Evolutionary conservation across 345 rosid genomes (phyloP).

Genomic region (Geranium brycei): DNA sequence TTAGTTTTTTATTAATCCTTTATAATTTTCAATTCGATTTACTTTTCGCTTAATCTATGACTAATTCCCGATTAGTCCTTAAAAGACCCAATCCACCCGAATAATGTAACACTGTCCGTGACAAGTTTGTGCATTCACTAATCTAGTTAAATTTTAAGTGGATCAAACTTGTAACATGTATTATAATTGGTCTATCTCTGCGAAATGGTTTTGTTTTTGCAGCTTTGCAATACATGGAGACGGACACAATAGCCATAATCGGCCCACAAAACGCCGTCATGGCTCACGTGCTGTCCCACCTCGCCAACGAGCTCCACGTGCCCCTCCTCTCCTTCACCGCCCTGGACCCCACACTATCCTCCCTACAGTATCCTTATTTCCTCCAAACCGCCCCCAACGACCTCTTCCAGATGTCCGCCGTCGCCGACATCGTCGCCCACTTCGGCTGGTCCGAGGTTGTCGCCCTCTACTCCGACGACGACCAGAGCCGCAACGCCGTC

Average conservation of each 20-base stretch:
- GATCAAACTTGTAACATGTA: too few species aligned
- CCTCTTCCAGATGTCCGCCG: constrained; percentile 10
- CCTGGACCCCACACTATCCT: constrained; percentile 10
- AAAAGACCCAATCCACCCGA: too few species aligned
- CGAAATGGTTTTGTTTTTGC: constrained; percentile 8
- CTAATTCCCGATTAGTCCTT: too few species aligned
- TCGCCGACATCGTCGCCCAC: constrained; percentile 5
- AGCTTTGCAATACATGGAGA: constrained; percentile 11
- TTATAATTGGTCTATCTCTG: too few species aligned
- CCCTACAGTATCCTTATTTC: constrained; percentile 14
- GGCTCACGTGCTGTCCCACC: constrained; percentile 11
- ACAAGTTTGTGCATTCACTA: too few species aligned
- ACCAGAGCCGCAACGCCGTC: constrained; percentile 12
- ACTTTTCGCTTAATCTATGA: too few species aligned
- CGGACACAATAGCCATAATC: constrained; percentile 7
- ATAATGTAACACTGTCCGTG: too few species aligned
- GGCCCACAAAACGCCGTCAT: constrained; percentile 10
- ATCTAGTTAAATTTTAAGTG: too few species aligned
- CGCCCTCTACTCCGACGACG: constrained; percentile 12
- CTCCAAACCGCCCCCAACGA: constrained; percentile 9
- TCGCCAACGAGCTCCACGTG: constrained; percentile 10
- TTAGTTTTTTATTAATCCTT: too few species aligned
- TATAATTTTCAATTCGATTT: too few species aligned
- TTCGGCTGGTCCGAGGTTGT: constrained; percentile 10
- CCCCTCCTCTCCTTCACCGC: constrained; percentile 13